Evolutionary conservation across 2,329 filamentous ascomycete species (phyloP), one percentile per base, ranked within the genome.

Genomic region (Aspergillus thermomutatus): DNA sequence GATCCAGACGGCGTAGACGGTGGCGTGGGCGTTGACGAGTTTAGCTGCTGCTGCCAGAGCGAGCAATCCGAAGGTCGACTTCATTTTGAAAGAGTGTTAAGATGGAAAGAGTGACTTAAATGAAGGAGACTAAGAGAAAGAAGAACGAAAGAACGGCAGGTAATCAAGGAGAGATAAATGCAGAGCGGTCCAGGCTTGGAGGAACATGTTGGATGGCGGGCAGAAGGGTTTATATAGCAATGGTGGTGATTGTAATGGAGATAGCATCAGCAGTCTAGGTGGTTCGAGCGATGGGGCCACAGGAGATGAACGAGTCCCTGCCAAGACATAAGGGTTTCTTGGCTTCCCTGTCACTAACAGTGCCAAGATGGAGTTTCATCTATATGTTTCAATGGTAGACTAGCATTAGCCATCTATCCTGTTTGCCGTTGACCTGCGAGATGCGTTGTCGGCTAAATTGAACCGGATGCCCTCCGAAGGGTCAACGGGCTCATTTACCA

Each of bases 31-130:
- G 50, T 45, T 55, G 46, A 50, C 63, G 43, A 65, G 56, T 52
- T 59, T 62, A 27, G 63, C 56, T 43, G 60, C 59, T 48, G 63
- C 63, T 64, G 63, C 63, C 61, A 65, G 63, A 64, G 63, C 63
- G 60, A 65, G 60, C 51, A 65, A 46, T 48, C 63, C 56, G 53
- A 57, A 59, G 31, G 60, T 56, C 31, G 55, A 56, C 61, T 64
- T 65, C 63, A 65, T 65, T 58, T 50, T 59, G 50, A 50, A 34
- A 26, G 47, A 31, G 7, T 14, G 41, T 43, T 41, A 3, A 43
- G 21, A 14, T 23, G 31, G 21, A 45, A 45, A 11, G 41, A 45
- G 3, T 45, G 41, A 45, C 41, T 45, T n/a, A 34, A 50, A n/a
- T 50, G 23, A 28, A 34, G 34, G 31, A n/a, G 47, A 31, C 14